Evolutionary conservation across 2,329 filamentous ascomycete genomes (phyloP), one percentile per base, ranked within the genome.

Genomic region (Berkeleyomyces basicola): DNA sequence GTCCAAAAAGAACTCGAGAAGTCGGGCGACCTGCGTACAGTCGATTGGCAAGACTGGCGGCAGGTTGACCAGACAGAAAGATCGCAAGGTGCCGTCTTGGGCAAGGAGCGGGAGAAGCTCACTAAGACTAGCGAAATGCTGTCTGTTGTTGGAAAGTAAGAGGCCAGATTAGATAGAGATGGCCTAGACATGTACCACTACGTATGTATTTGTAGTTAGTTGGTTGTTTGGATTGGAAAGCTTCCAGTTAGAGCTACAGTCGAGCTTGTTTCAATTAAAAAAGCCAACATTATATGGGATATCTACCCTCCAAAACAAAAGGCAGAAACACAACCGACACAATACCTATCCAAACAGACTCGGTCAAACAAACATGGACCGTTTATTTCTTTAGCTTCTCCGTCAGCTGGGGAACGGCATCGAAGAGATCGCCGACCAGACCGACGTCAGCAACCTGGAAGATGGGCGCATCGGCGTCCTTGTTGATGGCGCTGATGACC

Each of bases 401-500:
- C 1, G 91, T 97, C 74, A 99, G 77, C 78, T 97, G 91, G 1
- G 93, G 93, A 51, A 96, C 90, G 77, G 90, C 91, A 64, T 96
- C 90, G 72, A 97, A 97, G 69, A 99, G 76, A 77, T 99, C 93
- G 47, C 91, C 92, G 4, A 99, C 92, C 61, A 99, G 78, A 10
- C 93, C 93, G 61, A 97, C 90, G 74, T 99, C 93, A 3, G 93
- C 93, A 64, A 99, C 84, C 76, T 99, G 93, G 80, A 99, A 99
- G 69, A 99, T 99, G 39, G 93, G 93, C 63, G 93, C 93, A 74
- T 99, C 93, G 3, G 85, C 79, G 71, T 99, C 93, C 78, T 99
- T 99, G 80, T 99, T 99, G 72, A 99, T 97, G 11, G 90, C 90
- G 31, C 92, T 93, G 76, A 99, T 99, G 64, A 99, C 93, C 79